Base-by-base conservation (phyloP, 139 green algal genomes). In the Pleodorina starrii region DNA sequence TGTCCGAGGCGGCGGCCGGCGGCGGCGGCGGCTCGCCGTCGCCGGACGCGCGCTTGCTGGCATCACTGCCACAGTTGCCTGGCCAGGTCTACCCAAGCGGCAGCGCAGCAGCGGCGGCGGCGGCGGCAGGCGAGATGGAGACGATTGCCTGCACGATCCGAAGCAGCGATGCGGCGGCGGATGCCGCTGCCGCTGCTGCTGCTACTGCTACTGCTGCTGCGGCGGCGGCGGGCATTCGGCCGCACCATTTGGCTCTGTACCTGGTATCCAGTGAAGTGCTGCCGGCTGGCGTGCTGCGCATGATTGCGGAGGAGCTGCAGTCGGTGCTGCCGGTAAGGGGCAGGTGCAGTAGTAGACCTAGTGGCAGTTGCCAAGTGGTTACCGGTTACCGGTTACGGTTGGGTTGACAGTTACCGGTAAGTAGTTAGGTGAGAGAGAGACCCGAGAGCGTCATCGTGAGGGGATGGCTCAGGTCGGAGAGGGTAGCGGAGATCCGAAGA, bases 311-410 rank as follows among this genome's bases (percentile, higher is more conserved):
- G 7, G 72, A 80, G 72, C 72, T 80, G 40, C 72, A 80, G 42
- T 7, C 72, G 42, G 6, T 80, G 72, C 72, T 80, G 72, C 72
- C 72, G 72, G 72, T 80, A 36, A 36, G 72, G 46, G 69, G 57
- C 21, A 32, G 48, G 48, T 57, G 48, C 48, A 21, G 48, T 10
- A 21, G 48, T 57, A 12, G 48, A 57, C n/a, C n/a, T n/a, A n/a
- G n/a, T n/a, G n/a, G n/a, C n/a, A n/a, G n/a, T n/a, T n/a, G n/a
- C n/a, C n/a, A n/a, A n/a, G n/a, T n/a, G n/a, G n/a, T n/a, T n/a
- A n/a, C n/a, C n/a, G n/a, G n/a, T n/a, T n/a, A n/a, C n/a, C n/a
- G n/a, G n/a, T n/a, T n/a, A n/a, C n/a, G n/a, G n/a, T n/a, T n/a
- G n/a, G n/a, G n/a, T n/a, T n/a, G n/a, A n/a, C n/a, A n/a, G n/a